Conservation (phyloP, 2,329 filamentous ascomycete species). For the Kalmusia sp. region DNA sequence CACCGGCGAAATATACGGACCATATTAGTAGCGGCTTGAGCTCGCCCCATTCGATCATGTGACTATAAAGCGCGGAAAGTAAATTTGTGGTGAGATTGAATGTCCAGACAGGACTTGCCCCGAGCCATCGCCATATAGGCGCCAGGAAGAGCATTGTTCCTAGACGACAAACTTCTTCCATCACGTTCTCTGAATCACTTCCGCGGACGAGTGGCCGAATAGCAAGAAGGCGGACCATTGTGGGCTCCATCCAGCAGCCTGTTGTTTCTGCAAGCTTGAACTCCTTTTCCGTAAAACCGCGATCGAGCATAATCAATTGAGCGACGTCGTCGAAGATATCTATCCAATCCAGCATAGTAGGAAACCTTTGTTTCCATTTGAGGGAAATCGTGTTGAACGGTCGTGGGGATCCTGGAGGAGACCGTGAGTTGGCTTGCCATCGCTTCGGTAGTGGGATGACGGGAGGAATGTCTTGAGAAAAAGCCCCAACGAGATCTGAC, state of each 20-base stretch:
- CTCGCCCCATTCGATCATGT: conserved; percentile 35
- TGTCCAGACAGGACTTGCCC: conserved; percentile 34
- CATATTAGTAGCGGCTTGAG: conserved; percentile 36
- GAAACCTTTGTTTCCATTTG: conserved; percentile 61
- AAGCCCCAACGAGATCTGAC: conserved; percentile 35
- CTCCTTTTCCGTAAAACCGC: conserved; percentile 30
- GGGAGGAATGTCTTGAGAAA: conserved; percentile 37
- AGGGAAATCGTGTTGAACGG: conserved; percentile 62
- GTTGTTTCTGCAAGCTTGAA: conserved; percentile 28
- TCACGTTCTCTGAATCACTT: conserved; percentile 19
- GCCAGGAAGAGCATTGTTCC: conserved; percentile 37
- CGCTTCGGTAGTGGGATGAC: conserved; percentile 29
- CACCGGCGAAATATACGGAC: conserved; percentile 34
- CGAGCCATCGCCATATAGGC: conserved; percentile 34
- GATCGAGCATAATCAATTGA: conserved; percentile 34
- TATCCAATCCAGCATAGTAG: conserved; percentile 32
- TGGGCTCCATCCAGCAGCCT: conserved; percentile 39
- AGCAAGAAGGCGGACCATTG: conserved; percentile 30
- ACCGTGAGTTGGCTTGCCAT: conserved; percentile 42
- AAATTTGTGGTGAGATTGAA: conserved; percentile 29
- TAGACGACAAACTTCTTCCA: conserved; percentile 40
- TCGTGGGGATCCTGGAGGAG: conserved; percentile 67
- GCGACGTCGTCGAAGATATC: conserved; percentile 36
- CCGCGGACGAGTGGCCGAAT: conserved; percentile 28
- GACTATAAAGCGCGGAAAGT: conserved; percentile 23